Percentiles rank a stretch among this genome's conserved stretches.
phyloP scores from a whole-genome alignment of 345 rosid genomes.

The Salix caprea region DNA sequence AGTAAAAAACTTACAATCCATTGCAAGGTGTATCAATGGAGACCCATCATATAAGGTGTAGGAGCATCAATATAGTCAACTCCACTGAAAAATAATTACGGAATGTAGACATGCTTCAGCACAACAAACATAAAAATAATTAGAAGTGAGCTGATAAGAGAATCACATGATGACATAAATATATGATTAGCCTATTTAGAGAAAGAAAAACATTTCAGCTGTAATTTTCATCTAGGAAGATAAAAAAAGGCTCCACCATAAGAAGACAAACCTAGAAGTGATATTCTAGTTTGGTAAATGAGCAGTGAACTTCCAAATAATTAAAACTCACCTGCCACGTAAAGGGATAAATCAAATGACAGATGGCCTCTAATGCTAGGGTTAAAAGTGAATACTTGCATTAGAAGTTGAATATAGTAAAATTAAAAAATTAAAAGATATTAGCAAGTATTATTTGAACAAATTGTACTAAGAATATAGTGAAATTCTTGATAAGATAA shows the following conservation, averaged over 20 bases:
- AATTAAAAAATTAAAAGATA: neutral
- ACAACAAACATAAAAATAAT: conserved; percentile 51
- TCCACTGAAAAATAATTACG: conserved; percentile 99
- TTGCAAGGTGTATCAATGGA: conserved; percentile 85
- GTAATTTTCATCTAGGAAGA: conserved; percentile 8
- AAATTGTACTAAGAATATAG: too few species aligned
- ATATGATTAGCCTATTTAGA: neutral
- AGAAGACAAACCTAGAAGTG: neutral
- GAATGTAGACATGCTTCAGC: conserved; percentile 99
- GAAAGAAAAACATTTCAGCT: neutral
- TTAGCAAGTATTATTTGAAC: too few species aligned
- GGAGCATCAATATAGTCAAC: conserved; percentile 90
- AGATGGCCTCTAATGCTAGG: conserved; percentile 68
- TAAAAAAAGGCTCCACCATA: neutral
- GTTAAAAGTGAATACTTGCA: too few species aligned
- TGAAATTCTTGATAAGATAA: neutral
- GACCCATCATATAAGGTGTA: conserved; percentile 99
- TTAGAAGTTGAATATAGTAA: too few species aligned
- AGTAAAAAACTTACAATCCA: too few species aligned
- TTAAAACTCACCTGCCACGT: conserved; percentile 81
- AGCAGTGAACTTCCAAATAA: neutral
- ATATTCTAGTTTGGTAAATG: neutral
- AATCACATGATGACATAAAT: conserved; percentile 6
- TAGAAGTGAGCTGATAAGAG: conserved; percentile 29
- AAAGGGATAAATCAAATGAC: conserved; percentile 95